Evolutionary conservation across 805 yeast species (phyloP), one percentile per base, ranked within the genome.

Genomic region (Danielozyma ontarioensis): DNA sequence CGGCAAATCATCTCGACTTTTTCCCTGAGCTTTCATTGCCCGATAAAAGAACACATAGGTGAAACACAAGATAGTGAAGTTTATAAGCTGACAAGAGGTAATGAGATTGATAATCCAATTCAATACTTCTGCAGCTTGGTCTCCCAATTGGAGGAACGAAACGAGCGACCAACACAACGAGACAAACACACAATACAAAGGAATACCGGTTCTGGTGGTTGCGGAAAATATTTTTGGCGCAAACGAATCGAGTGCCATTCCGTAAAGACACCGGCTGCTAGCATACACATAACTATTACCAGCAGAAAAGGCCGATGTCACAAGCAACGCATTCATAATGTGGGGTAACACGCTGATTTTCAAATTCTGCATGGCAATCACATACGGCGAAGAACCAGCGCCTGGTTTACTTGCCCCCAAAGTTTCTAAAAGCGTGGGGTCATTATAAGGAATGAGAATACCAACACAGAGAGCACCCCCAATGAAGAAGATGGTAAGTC

Each of bases 11-110:
- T 46, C 53, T 42, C 62, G 47, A 4, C 51, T 24, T 33, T 50
- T 50, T 24, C 67, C 67, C 41, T 68, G 73, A 3, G 59, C 69
- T 39, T 54, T 64, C 52, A 68, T 42, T 0, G 68, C 72, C 29
- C 57, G 50, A 2, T 45, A 37, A 51, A 59, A 35, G 16, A 33
- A 37, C 21, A 61, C 53, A 43, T 61, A 45, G 8, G 35, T 33
- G 17, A 45, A 32, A 28, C 63, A 58, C 36, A 59, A 42, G 14
- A 58, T 39, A 21, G 50, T 32, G 41, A 55, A 59, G 37, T 59
- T 59, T 27, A 57, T 42, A 32, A 53, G 44, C 36, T 51, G 59
- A 27, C 59, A 53, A 12, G 60, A 51, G 1, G 65, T 58, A 36
- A 58, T 56, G 25, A 59, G 34, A 32, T 56, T 59, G 32, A 55